Conservation (phyloP, 768 basidiomycete genomes). For the Rubroboletus pulcherrimus region DNA sequence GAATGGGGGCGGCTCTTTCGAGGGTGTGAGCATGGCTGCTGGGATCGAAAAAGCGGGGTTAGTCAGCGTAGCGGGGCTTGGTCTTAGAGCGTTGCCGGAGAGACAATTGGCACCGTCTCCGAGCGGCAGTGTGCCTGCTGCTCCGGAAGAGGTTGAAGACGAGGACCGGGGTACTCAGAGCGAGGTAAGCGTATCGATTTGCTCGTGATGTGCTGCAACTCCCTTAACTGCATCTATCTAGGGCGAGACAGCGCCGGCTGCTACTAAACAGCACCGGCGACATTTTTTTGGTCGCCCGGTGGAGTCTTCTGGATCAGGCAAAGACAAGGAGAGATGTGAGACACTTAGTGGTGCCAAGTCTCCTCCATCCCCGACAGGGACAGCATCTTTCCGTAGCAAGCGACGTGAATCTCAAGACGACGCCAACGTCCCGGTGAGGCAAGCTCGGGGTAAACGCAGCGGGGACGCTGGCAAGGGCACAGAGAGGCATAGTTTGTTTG, state of each 20-base stretch:
- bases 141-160: slow-evolving; percentile 27
- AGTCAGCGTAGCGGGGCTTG: slow-evolving; percentile 25
- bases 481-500: slow-evolving; percentile 83
- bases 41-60: slow-evolving; percentile 23
- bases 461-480: slow-evolving; percentile 41
- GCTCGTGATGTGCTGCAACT: not conserved
- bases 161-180: slow-evolving; percentile 62
- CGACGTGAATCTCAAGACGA: slow-evolving; percentile 29
- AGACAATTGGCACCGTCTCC: slow-evolving; percentile 51
- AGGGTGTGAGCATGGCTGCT: slow-evolving; percentile 12
- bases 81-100: slow-evolving; percentile 37
- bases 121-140: slow-evolving; percentile 54
- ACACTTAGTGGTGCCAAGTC: slow-evolving; percentile 27
- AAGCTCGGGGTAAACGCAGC: slow-evolving; percentile 48
- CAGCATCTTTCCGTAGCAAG: slow-evolving; percentile 17
- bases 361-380: slow-evolving; percentile 20
- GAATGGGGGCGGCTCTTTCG: slow-evolving; percentile 22
- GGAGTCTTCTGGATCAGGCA: slow-evolving; percentile 31
- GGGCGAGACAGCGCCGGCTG: slow-evolving; percentile 46
- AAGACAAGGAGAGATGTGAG: slow-evolving; percentile 35
- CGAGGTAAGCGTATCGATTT: slow-evolving; percentile 49
- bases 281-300: slow-evolving; percentile 60
- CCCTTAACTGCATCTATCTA: slow-evolving; percentile 22
- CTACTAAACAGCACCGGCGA: slow-evolving; percentile 40
- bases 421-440: slow-evolving; percentile 26